A percentile compares a stretch with the other conserved stretches of the same genome.
These are phyloP conservation scores for Lathyrus tuberosus DNA, from an alignment of 306 rosid species.

Conservation along the genomic window DNA sequence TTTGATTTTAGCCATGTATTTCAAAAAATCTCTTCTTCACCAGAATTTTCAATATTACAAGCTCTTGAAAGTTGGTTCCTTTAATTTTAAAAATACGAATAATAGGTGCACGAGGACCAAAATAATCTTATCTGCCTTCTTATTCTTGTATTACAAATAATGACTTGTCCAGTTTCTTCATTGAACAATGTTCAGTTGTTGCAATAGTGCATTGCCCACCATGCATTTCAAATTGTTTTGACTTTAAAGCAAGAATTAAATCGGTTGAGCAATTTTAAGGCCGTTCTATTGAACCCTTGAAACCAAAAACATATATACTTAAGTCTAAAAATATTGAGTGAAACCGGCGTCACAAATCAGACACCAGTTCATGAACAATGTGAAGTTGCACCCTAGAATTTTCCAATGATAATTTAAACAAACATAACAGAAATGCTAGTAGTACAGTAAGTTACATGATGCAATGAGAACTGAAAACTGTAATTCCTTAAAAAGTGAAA, in stretches of 20 bases:
- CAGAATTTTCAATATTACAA: too few relatives aligned
- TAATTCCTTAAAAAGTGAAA: too few relatives aligned
- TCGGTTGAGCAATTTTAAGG: too few relatives aligned
- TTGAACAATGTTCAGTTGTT: neutral
- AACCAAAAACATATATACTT: neutral
- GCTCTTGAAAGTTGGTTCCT: too few relatives aligned
- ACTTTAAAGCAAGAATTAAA: too few relatives aligned
- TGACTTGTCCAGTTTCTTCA: conserved; percentile 5
- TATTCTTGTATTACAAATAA: too few relatives aligned
- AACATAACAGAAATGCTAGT: neutral
- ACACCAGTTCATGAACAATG: neutral
- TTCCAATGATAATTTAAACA: neutral
- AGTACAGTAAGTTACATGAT: neutral
- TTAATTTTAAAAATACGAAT: too few relatives aligned
- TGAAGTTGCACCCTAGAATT: neutral
- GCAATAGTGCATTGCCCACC: neutral
- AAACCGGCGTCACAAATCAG: neutral
- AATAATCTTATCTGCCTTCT: too few relatives aligned
- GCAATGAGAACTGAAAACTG: too few relatives aligned
- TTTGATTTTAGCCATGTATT: too few relatives aligned
- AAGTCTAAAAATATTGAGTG: neutral
- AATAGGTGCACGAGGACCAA: too few relatives aligned
- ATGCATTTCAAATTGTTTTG: conserved; percentile 30
- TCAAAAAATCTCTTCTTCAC: too few relatives aligned
- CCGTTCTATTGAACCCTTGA: neutral